Evolutionary conservation across 768 basidiomycete genomes (phyloP).

Genomic region (Mycena haematopus): DNA sequence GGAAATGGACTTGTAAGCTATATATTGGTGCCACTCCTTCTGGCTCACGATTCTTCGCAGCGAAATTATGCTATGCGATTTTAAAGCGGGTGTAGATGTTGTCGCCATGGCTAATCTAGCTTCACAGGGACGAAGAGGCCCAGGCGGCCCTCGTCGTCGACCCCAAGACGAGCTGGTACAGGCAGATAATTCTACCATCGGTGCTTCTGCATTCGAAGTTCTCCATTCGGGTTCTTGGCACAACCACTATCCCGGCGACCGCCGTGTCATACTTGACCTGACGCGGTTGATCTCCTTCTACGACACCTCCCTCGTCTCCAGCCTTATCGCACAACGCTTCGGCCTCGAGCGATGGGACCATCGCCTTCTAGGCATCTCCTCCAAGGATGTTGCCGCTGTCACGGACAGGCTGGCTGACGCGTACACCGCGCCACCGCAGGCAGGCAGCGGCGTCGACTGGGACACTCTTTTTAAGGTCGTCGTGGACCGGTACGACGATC

Average conservation of each 20-base stretch:
- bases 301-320: slow-evolving; percentile 42
- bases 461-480: slow-evolving; percentile 42
- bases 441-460: slow-evolving; percentile 51
- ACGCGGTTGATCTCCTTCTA: slow-evolving; percentile 43
- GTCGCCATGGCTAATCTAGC: slow-evolving; percentile 48
- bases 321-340: slow-evolving; percentile 39
- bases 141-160: slow-evolving; percentile 11
- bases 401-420: slow-evolving; percentile 35
- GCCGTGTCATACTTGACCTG: slow-evolving; percentile 41
- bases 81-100: slow-evolving; percentile 45
- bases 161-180: neutral
- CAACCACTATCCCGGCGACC: slow-evolving; percentile 42
- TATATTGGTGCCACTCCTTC: neutral
- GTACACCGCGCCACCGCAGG: slow-evolving; percentile 23
- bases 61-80: slow-evolving; percentile 57
- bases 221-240: slow-evolving; percentile 39
- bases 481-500: slow-evolving; percentile 47
- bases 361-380: slow-evolving; percentile 40
- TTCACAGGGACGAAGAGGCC: slow-evolving; percentile 9
- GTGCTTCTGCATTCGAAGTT: slow-evolving; percentile 5
- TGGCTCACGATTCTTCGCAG: slow-evolving; percentile 33
- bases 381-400: slow-evolving; percentile 35
- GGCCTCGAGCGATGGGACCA: slow-evolving; percentile 43
- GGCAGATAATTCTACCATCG: neutral
- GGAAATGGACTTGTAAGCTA: slow-evolving; percentile 56